These are phyloP conservation scores for Bruguiera hainesii DNA, from an alignment of 441 rosid species.

Conservation along the genomic window DNA sequence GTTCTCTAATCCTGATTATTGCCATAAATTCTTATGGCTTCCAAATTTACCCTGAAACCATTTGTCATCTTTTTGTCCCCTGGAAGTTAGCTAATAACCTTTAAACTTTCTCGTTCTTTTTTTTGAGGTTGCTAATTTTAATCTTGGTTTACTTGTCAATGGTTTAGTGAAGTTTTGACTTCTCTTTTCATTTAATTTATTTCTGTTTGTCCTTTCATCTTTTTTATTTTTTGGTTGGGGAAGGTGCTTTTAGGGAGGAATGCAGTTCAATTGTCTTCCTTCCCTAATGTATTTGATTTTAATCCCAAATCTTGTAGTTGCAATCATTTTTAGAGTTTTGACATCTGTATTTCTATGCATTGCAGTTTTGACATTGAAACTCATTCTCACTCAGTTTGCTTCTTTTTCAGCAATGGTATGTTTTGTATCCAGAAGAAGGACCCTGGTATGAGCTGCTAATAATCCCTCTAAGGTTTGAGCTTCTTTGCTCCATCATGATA, in stretches of 20 bases:
- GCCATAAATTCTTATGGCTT: background rate
- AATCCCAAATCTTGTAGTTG: background rate
- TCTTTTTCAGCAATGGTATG: constrained; percentile 93
- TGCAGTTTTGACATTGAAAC: background rate
- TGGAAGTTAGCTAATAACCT: background rate
- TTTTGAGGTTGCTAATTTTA: background rate
- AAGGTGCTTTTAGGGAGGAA: too few species aligned
- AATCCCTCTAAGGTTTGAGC: constrained; percentile 97
- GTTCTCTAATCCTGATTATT: background rate
- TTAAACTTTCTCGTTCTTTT: background rate
- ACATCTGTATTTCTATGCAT: background rate
- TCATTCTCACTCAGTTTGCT: constrained; percentile 14
- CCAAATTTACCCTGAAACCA: background rate
- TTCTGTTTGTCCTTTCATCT: too few species aligned
- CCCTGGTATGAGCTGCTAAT: constrained; percentile 97
- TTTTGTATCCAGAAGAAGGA: constrained; percentile 79
- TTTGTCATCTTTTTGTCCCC: background rate
- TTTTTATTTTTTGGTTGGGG: too few species aligned
- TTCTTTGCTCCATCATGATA: constrained; percentile 99
- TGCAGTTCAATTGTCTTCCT: background rate
- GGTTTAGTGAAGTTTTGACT: background rate
- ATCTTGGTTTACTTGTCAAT: background rate
- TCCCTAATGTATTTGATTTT: background rate
- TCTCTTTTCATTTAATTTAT: background rate
- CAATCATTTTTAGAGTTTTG: background rate